phyloP scores from a whole-genome alignment of 1,284 basidiomycete genomes.

The Fomitopsis palustris region DNA sequence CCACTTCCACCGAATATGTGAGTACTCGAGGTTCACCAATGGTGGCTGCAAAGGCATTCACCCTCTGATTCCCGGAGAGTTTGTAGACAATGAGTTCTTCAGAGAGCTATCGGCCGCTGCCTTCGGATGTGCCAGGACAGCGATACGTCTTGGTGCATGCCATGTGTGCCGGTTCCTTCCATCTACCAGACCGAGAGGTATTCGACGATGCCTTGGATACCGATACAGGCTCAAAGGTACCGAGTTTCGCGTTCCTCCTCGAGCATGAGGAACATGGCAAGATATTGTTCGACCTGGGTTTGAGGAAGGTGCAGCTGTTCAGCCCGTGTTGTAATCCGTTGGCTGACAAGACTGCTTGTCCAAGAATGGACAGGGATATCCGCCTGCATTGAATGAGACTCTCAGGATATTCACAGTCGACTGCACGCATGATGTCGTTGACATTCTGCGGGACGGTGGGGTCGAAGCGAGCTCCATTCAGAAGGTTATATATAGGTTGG shows the following conservation, averaged over 20 bases:
- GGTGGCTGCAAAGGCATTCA: too few species aligned
- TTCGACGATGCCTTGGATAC: slow-evolving; percentile 5
- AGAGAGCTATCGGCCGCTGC: background rate
- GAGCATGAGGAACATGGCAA: slow-evolving; percentile 3
- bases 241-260: slow-evolving; percentile 7
- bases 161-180: slow-evolving; percentile 4
- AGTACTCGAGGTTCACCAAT: too few species aligned
- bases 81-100: background rate
- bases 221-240: slow-evolving; percentile 1
- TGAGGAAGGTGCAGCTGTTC: slow-evolving; percentile 6
- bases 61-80: too few species aligned
- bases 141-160: slow-evolving; percentile 4
- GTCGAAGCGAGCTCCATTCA: slow-evolving; percentile 2
- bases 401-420: slow-evolving; percentile 4
- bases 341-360: background rate
- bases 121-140: slow-evolving; percentile 1
- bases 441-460: slow-evolving; percentile 2
- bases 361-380: slow-evolving; percentile 6
- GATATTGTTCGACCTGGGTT: slow-evolving; percentile 6
- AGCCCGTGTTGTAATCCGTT: background rate
- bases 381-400: slow-evolving; percentile 8
- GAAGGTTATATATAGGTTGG: slow-evolving; percentile 5
- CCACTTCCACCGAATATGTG: too few species aligned
- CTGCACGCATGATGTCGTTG: slow-evolving; percentile 4
- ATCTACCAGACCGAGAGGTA: slow-evolving; percentile 6